phyloP scores from a whole-genome alignment of 441 rosid genomes.

The Euphorbia schlechtendalii region DNA sequence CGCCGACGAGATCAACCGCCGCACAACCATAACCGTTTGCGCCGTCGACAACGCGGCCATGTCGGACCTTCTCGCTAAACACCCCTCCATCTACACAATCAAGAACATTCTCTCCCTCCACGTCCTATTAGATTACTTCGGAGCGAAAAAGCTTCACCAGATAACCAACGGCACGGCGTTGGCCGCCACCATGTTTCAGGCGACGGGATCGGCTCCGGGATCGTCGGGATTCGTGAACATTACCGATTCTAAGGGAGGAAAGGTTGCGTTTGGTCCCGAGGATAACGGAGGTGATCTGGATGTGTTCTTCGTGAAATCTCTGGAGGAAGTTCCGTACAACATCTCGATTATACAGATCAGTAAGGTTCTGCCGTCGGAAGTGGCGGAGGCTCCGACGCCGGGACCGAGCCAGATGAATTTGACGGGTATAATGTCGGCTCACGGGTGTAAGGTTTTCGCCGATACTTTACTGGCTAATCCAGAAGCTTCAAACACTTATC shows the following conservation, averaged over 20 bases:
- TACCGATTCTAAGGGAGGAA: conserved; percentile 76
- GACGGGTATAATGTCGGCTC: conserved; percentile 74
- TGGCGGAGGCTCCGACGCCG: conserved; percentile 77
- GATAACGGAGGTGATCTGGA: conserved; percentile 50
- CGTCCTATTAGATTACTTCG: conserved; percentile 83
- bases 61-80: conserved; percentile 50
- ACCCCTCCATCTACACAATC: conserved; percentile 60
- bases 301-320: conserved; percentile 57
- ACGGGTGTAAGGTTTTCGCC: conserved; percentile 91
- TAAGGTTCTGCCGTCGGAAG: conserved; percentile 48
- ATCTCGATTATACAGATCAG: conserved; percentile 81
- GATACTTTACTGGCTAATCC: conserved; percentile 55
- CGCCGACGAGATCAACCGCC: conserved; percentile 79
- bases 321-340: conserved; percentile 74
- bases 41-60: conserved; percentile 82
- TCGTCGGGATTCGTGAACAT: conserved; percentile 81
- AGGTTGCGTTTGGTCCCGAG: conserved; percentile 71
- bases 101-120: conserved; percentile 85
- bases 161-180: conserved; percentile 71
- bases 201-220: conserved; percentile 83
- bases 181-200: conserved; percentile 85
- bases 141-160: conserved; percentile 84
- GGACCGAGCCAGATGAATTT: conserved; percentile 62
- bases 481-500: conserved; percentile 57
- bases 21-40: conserved; percentile 75